Base-by-base conservation (phyloP, 2,329 filamentous ascomycete species). In the Trichoderma brevicompactum region DNA sequence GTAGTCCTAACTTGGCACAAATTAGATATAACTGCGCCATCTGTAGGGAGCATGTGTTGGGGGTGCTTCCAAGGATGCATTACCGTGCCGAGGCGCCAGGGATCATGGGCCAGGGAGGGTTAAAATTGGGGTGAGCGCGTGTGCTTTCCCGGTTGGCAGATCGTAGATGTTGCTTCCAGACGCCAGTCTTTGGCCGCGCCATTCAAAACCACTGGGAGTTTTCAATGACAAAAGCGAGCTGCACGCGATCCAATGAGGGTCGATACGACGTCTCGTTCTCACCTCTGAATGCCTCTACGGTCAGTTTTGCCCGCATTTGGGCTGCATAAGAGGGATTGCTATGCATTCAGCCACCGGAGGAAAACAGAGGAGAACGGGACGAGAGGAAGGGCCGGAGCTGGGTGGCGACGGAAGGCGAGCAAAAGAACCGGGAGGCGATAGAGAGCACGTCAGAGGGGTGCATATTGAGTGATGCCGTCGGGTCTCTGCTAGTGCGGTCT, bases 61-160 rank as follows among this genome's bases (percentile, higher is more conserved):
- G 10, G 4, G 41, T 17, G 34, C 58, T 46, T 43, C 23, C 10
- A 41, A 52, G 48, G 34, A 17, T 43, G 46, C 59, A 36, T 62
- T 43, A 44, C 36, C 48, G 23, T 28, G 59, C 38, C 48, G 48
- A 23, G n/a, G 6, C 38, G 49, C 49, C 28, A 46, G 40, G 49
- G 28, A 63, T 62, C 40, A 23, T 41, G 40, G 38, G 32, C 15
- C 23, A 53, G 28, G 49, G 32, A 23, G 8, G 8, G 8, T 7
- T 23, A n/a, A 32, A 7, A 19, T 40, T n/a, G 9, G 32, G n/a
- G 36, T 8, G 44, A 34, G 49, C 40, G 59, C 59, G 48, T 63
- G 60, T 54, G 49, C 40, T 34, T 44, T 41, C 34, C 60, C 40
- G 60, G 60, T 44, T 53, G 49, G 59, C 36, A 54, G 60, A 54